These are phyloP conservation scores for Mycena leptocephala DNA, from an alignment of 768 basidiomycete genomes.

Conservation along the genomic window DNA sequence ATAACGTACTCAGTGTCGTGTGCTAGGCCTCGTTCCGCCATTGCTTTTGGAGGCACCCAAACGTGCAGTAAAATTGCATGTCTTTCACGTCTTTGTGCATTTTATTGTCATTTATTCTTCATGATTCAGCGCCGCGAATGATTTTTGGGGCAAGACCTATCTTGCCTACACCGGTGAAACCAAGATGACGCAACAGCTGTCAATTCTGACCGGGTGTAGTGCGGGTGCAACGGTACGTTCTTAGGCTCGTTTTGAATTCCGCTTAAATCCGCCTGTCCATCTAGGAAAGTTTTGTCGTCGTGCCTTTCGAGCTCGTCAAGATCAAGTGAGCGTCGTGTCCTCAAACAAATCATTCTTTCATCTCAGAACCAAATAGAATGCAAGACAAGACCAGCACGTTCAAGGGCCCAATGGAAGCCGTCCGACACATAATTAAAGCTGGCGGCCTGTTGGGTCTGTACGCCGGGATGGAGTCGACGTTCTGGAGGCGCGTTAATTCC, in stretches of 20 bases:
- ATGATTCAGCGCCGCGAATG: conserved; percentile 81
- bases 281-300: conserved; percentile 92
- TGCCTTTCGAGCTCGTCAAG: conserved; percentile 97
- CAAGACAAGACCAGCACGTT: conserved; percentile 96
- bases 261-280: background rate
- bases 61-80: conserved; percentile 95
- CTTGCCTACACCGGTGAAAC: conserved; percentile 72
- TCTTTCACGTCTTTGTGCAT: conserved; percentile 18
- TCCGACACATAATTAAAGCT: conserved; percentile 83
- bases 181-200: conserved; percentile 93
- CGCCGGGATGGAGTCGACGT: conserved; percentile 96
- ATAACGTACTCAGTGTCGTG: conserved; percentile 9
- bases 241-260: background rate
- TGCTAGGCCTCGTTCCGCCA: conserved; percentile 91
- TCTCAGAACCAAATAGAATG: conserved; percentile 61
- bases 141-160: conserved; percentile 95
- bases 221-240: conserved; percentile 88
- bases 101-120: background rate
- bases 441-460: conserved; percentile 92
- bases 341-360: background rate
- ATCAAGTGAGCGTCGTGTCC: conserved; percentile 71
- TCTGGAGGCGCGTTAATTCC: conserved; percentile 85
- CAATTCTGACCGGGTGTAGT: conserved; percentile 91
- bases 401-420: conserved; percentile 94
- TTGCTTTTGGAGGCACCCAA: conserved; percentile 97